Evolutionary conservation across 169 alveolate genomes (phyloP).

Genomic region (Plasmodium sp.): DNA sequence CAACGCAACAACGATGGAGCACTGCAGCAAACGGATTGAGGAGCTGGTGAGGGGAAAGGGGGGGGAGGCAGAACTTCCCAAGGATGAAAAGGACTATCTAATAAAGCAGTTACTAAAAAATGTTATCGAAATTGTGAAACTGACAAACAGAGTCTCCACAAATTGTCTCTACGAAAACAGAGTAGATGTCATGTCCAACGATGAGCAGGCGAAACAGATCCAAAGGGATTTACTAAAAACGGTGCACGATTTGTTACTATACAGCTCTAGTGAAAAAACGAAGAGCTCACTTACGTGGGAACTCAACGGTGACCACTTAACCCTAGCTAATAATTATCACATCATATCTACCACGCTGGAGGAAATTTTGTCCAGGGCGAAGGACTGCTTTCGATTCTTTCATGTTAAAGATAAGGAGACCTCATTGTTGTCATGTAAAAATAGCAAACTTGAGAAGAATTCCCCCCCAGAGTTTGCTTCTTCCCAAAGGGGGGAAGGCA

Average conservation of each 20-base stretch:
- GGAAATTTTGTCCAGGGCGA: slow-evolving; percentile 8
- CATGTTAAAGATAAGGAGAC: slow-evolving; percentile 10
- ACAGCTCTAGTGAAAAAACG: slow-evolving; percentile 17
- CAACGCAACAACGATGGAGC: slow-evolving; percentile 4
- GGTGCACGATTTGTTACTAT: slow-evolving; percentile 37
- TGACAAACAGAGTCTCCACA: slow-evolving; percentile 27
- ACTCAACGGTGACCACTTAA: neutral
- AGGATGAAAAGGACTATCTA: slow-evolving; percentile 7
- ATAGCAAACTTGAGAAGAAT: neutral
- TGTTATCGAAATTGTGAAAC: slow-evolving; percentile 53
- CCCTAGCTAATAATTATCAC: slow-evolving; percentile 32
- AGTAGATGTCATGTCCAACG: slow-evolving; percentile 41
- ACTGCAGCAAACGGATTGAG: slow-evolving; percentile 39
- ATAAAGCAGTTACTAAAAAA: slow-evolving; percentile 34
- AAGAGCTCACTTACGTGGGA: neutral
- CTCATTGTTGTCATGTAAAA: neutral
- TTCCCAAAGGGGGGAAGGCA: neutral
- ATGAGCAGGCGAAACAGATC: slow-evolving; percentile 32
- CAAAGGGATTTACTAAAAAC: slow-evolving; percentile 15
- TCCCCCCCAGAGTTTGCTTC: neutral
- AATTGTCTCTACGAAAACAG: slow-evolving; percentile 44
- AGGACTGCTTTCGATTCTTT: slow-evolving; percentile 11
- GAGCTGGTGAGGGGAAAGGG: slow-evolving; percentile 45
- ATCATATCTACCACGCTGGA: slow-evolving; percentile 27
- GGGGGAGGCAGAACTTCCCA: neutral